These are phyloP conservation scores for Carpinus viminea DNA, from an alignment of 306 rosid species.

Conservation along the genomic window DNA sequence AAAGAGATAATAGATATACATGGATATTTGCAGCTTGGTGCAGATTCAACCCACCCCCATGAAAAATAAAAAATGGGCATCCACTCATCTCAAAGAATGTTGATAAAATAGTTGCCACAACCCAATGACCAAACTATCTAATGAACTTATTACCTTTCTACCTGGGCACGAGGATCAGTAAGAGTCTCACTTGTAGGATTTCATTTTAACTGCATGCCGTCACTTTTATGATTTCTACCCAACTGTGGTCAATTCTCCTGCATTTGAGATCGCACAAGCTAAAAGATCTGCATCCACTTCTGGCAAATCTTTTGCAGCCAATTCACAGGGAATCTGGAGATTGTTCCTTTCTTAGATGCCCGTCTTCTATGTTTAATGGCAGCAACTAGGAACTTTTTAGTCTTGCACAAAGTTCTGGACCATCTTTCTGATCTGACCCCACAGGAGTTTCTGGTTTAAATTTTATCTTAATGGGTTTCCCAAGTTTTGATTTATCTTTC, in stretches of 20 bases:
- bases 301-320: conserved; percentile 40
- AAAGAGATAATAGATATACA: background rate
- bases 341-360: conserved; percentile 23
- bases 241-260: background rate
- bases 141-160: background rate
- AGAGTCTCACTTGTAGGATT: background rate
- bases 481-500: conserved; percentile 82
- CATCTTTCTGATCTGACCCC: conserved; percentile 33
- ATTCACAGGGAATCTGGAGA: conserved; percentile 19
- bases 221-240: background rate
- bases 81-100: background rate
- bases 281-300: conserved; percentile 36
- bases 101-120: background rate
- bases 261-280: conserved; percentile 12
- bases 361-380: conserved; percentile 28
- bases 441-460: conserved; percentile 51
- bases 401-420: conserved; percentile 22
- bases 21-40: background rate
- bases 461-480: conserved; percentile 89
- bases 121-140: background rate
- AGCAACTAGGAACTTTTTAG: conserved; percentile 25
- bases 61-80: background rate
- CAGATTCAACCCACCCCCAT: background rate
- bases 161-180: background rate
- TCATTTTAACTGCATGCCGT: background rate